These are phyloP conservation scores for Diutina scorzettiae DNA, from an alignment of 1,139 yeast species.

Conservation along the genomic window DNA sequence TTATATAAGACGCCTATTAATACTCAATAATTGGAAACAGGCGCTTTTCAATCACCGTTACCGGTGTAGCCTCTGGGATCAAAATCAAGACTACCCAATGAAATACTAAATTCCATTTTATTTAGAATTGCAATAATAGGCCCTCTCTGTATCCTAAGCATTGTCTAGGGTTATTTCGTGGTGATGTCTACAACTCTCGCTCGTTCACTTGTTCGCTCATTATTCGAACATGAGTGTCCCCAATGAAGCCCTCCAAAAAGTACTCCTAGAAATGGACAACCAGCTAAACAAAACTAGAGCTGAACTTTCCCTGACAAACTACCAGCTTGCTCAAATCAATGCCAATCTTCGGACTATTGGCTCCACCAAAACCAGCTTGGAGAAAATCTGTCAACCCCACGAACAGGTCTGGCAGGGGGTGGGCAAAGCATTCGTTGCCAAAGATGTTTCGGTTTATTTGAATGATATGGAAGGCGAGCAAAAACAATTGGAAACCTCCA, in stretches of 20 bases:
- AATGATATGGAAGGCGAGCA: slow-evolving; percentile 39
- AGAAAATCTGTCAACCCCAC: slow-evolving; percentile 22
- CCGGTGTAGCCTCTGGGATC: no score
- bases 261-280: slow-evolving; percentile 51
- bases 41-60: no score
- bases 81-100: no score
- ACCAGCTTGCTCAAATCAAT: slow-evolving; percentile 44
- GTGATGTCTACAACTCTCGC: no score
- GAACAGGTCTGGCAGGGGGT: slow-evolving; percentile 73
- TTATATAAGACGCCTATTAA: no score
- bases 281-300: slow-evolving; percentile 48
- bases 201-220: background rate
- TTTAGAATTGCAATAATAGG: no score
- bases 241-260: slow-evolving; percentile 41
- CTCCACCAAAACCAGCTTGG: slow-evolving; percentile 44
- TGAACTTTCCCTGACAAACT: slow-evolving; percentile 50
- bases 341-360: slow-evolving; percentile 49
- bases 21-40: no score
- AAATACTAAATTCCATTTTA: no score
- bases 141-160: no score
- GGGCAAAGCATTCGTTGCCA: slow-evolving; percentile 58
- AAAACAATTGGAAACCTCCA: slow-evolving; percentile 42
- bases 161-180: no score
- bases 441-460: slow-evolving; percentile 34
- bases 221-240: slow-evolving; percentile 25